Base-by-base conservation (phyloP, 2,329 filamentous ascomycete species). In the Monosporascus sp. region DNA sequence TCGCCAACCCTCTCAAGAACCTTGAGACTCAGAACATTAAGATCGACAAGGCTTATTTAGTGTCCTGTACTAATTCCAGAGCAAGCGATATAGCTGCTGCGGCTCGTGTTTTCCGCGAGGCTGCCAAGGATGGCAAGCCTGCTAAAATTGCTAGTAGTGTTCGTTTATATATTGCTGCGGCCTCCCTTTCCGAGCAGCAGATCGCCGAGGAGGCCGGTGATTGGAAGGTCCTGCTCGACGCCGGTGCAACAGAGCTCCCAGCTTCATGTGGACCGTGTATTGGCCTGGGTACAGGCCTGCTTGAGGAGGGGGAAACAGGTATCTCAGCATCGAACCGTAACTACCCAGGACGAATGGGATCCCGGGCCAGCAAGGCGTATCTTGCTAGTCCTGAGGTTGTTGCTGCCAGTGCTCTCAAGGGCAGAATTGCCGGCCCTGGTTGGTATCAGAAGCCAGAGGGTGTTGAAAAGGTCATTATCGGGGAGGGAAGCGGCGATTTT, bases 341-440 rank as follows among this genome's bases (percentile, higher is more conserved):
- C 70, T 97, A 92, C 77, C 91, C 92, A 70, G 92, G 91, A 0
- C 83, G 92, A 3, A 95, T 97, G 89, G 92, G 92, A 3, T 86
- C 81, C 0, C 22, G 22, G 22, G 22, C 22, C 22, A 22, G 22
- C 22, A 85, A 90, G 64, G 90, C 90, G 0, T 97, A 96, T 67
- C 84, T 97, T 1, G 88, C 87, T 6, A 93, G 88, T 59, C 92
- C 94, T 1, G 92, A 97, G 65, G 86, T 96, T 2, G 93, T 97
- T 1, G 93, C 93, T 4, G 92, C 94, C 7, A 95, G 89, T 63
- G 93, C 93, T 2, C 72, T 97, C 0, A 63, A 76, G 17, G 89
- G 89, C 15, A 80, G 79, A 55, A 90, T 92, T 37, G 75, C 83
- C 11, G 88, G 91, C 0, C 89, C 93, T 1, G 90, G 88, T 24